Conservation (phyloP, 2,329 filamentous ascomycete species). For the Tricladium varicosporioides region DNA sequence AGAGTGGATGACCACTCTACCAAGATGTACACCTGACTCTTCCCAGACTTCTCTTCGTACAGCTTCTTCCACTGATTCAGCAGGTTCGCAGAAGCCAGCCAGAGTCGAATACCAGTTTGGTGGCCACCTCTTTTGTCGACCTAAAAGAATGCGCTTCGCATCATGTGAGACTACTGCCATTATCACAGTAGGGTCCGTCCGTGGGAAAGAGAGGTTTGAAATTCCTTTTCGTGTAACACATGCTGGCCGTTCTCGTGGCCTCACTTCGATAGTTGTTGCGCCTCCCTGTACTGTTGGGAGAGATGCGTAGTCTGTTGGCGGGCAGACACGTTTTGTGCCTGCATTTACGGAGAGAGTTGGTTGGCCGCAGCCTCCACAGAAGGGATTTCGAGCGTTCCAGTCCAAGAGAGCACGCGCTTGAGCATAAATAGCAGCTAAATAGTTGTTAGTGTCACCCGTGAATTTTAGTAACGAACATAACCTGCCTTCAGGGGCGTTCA, state of each 20-base stretch:
- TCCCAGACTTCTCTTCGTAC: constrained; percentile 85
- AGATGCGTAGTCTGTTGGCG: constrained; percentile 60
- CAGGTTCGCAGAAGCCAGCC: constrained; percentile 82
- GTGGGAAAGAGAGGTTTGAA: constrained; percentile 88
- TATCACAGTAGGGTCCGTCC: constrained; percentile 85
- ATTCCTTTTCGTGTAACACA: constrained; percentile 83
- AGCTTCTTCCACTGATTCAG: constrained; percentile 81
- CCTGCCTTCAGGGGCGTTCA: constrained; percentile 48
- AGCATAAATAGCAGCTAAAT: constrained; percentile 79
- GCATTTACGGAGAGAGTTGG: constrained; percentile 76
- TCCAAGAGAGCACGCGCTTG: constrained; percentile 85
- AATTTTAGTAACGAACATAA: background rate
- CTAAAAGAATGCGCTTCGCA: constrained; percentile 67
- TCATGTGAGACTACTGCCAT: constrained; percentile 86
- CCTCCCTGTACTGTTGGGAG: constrained; percentile 38
- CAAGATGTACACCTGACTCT: constrained; percentile 74
- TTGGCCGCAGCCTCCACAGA: constrained; percentile 85
- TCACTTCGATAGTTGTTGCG: constrained; percentile 36
- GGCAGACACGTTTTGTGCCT: constrained; percentile 78
- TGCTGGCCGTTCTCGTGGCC: constrained; percentile 55
- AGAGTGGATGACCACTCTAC: constrained; percentile 76
- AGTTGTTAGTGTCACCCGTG: background rate
- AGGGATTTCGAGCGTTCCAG: constrained; percentile 92
- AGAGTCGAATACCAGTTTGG: constrained; percentile 85
- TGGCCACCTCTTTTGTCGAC: constrained; percentile 82